Evolutionary conservation across 306 rosid genomes (phyloP).

Genomic region (Erythrophleum fordii): DNA sequence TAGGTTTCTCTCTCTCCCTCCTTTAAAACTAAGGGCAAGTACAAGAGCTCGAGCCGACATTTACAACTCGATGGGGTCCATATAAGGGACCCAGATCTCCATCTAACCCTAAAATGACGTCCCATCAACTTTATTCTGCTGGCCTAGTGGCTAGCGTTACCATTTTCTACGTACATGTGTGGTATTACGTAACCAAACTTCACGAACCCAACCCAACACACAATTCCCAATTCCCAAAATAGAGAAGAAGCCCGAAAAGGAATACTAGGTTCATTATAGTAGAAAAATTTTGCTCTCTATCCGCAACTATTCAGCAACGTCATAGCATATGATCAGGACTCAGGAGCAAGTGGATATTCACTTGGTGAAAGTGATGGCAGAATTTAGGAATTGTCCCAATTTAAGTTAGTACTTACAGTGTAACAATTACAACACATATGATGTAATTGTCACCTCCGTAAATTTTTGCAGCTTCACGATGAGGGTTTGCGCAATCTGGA

Average conservation of each 20-base stretch:
- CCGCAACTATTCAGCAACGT: slow-evolving; percentile 42
- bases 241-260: not conserved
- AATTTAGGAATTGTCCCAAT: not conserved
- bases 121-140: slow-evolving; percentile 57
- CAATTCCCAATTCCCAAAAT: not conserved
- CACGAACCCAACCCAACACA: not conserved
- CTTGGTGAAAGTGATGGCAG: slow-evolving; percentile 33
- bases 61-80: slow-evolving; percentile 61
- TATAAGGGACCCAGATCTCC: slow-evolving; percentile 59
- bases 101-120: slow-evolving; percentile 89
- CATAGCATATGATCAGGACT: slow-evolving; percentile 16
- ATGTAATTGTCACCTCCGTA: slow-evolving; percentile 1
- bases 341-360: slow-evolving; percentile 28
- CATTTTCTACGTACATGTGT: slow-evolving; percentile 81
- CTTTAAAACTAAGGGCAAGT: slow-evolving; percentile 49
- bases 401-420: not conserved
- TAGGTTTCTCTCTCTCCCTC: slow-evolving; percentile 36
- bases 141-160: slow-evolving; percentile 1
- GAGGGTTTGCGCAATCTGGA: not conserved
- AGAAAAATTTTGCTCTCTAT: slow-evolving; percentile 30
- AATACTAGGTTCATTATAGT: not conserved
- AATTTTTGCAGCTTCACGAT: not conserved
- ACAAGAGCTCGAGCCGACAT: slow-evolving; percentile 60
- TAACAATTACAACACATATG: not conserved
- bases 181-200: slow-evolving; percentile 66